phyloP scores from a whole-genome alignment of 2,329 filamentous ascomycete species.

The Alternaria alternata region DNA sequence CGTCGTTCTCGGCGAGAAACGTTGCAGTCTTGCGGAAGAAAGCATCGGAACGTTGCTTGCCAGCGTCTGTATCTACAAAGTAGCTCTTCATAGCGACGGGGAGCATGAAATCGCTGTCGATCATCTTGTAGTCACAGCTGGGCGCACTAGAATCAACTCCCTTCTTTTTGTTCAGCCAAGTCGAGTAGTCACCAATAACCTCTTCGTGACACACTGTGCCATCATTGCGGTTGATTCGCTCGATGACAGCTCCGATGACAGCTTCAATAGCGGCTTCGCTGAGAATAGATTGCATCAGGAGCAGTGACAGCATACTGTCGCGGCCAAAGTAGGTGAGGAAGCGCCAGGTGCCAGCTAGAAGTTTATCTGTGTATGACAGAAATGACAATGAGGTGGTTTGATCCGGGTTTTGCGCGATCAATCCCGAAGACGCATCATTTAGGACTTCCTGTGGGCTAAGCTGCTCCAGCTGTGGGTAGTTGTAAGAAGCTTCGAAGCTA shows the following conservation, averaged over 20 bases:
- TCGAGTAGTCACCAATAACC: slow-evolving; percentile 71
- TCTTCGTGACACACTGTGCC: slow-evolving; percentile 72
- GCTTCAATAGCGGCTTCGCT: slow-evolving; percentile 67
- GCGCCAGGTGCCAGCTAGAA: slow-evolving; percentile 70
- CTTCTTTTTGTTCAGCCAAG: slow-evolving; percentile 64
- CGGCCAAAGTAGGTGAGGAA: slow-evolving; percentile 74
- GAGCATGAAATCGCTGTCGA: slow-evolving; percentile 70
- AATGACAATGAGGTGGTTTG: slow-evolving; percentile 66
- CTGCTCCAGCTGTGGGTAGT: slow-evolving; percentile 69
- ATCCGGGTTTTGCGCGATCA: slow-evolving; percentile 58
- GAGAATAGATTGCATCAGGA: slow-evolving; percentile 66
- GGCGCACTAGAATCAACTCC: slow-evolving; percentile 63
- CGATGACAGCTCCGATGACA: slow-evolving; percentile 67
- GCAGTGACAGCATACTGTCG: slow-evolving; percentile 68
- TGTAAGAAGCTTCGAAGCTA: slow-evolving; percentile 65
- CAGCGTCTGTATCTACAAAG: slow-evolving; percentile 59
- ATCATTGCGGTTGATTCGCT: slow-evolving; percentile 67
- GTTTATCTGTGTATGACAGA: slow-evolving; percentile 69
- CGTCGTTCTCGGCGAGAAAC: slow-evolving; percentile 60
- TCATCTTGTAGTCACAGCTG: slow-evolving; percentile 66
- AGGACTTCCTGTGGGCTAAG: slow-evolving; percentile 61
- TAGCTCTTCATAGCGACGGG: slow-evolving; percentile 67
- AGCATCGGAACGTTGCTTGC: slow-evolving; percentile 47
- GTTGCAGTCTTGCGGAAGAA: slow-evolving; percentile 57
- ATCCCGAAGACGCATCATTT: slow-evolving; percentile 55